Percentiles rank a stretch among this genome's conserved stretches.
Evolutionary conservation across 2,329 filamentous ascomycete species (phyloP).

Genomic region (Phaeosphaeriaceae sp.): DNA sequence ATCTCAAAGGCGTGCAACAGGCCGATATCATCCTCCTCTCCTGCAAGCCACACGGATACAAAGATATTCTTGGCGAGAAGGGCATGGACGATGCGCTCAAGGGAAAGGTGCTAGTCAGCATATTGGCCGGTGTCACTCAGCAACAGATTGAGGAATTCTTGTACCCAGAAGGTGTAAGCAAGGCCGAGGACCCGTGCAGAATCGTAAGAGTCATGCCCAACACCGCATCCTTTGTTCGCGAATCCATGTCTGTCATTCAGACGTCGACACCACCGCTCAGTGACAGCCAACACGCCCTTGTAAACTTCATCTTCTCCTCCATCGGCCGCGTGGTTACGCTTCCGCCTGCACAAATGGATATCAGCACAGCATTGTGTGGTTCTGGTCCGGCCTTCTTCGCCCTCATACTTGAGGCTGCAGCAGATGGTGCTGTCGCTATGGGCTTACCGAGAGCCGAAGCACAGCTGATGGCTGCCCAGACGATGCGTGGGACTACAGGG

Average conservation of each 20-base stretch:
- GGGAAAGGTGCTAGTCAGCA: conserved; percentile 82
- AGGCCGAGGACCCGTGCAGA: conserved; percentile 59
- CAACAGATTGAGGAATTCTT: conserved; percentile 70
- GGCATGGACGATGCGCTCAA: conserved; percentile 75
- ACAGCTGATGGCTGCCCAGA: conserved; percentile 78
- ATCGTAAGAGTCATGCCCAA: conserved; percentile 86
- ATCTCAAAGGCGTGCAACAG: conserved; percentile 69
- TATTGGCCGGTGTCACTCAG: conserved; percentile 77
- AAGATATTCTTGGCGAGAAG: conserved; percentile 68
- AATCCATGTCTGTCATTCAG: conserved; percentile 81
- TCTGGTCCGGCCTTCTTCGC: conserved; percentile 79
- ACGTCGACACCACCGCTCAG: conserved; percentile 65
- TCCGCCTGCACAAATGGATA: conserved; percentile 72
- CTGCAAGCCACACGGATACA: conserved; percentile 80
- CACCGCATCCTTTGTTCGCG: conserved; percentile 77
- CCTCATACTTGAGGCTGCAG: conserved; percentile 74
- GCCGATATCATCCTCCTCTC: conserved; percentile 77
- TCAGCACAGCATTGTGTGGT: conserved; percentile 74
- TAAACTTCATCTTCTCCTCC: conserved; percentile 77
- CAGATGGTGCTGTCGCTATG: conserved; percentile 81
- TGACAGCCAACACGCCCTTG: conserved; percentile 60
- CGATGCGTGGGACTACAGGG: conserved; percentile 74
- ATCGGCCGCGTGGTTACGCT: conserved; percentile 75
- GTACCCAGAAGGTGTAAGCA: conserved; percentile 57
- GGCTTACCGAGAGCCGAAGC: conserved; percentile 75